phyloP scores from a whole-genome alignment of 2,329 filamentous ascomycete genomes.

The Fusarium pseudocircinatum region DNA sequence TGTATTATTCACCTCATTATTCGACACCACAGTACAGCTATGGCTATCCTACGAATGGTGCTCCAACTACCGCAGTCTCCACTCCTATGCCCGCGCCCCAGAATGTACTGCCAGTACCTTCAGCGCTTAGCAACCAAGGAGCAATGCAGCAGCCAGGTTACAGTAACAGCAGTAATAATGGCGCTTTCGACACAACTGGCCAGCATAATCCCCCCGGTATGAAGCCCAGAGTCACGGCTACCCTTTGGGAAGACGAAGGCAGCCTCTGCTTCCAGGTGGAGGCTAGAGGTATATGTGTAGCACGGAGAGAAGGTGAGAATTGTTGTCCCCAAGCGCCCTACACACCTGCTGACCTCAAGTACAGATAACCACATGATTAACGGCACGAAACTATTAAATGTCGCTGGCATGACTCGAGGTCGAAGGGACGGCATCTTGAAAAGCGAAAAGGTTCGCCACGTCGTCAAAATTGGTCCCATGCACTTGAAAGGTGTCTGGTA shows the following conservation, averaged over 20 bases:
- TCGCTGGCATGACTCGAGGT: slow-evolving; percentile 97
- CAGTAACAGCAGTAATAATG: slow-evolving; percentile 55
- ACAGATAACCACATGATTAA: slow-evolving; percentile 99
- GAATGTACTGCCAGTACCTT: slow-evolving; percentile 76
- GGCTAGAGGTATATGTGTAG: slow-evolving; percentile 94
- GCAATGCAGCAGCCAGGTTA: slow-evolving; percentile 55
- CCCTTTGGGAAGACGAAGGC: slow-evolving; percentile 97
- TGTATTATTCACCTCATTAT: slow-evolving; percentile 86
- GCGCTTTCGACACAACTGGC: slow-evolving; percentile 81
- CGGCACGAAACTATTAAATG: slow-evolving; percentile 94
- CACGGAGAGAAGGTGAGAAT: slow-evolving; percentile 83
- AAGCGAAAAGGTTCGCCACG: slow-evolving; percentile 95
- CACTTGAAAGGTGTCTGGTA: slow-evolving; percentile 98
- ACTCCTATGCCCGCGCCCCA: slow-evolving; percentile 69
- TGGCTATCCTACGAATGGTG: slow-evolving; percentile 75
- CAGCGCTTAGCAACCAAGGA: slow-evolving; percentile 60
- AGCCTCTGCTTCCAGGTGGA: slow-evolving; percentile 98
- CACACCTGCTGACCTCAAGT: slow-evolving; percentile 5
- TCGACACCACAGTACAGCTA: slow-evolving; percentile 73
- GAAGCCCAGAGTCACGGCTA: slow-evolving; percentile 96
- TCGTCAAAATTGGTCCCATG: slow-evolving; percentile 99
- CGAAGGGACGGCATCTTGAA: slow-evolving; percentile 96
- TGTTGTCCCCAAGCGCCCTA: background rate
- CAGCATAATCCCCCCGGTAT: slow-evolving; percentile 94
- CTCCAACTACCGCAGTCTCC: slow-evolving; percentile 72